phyloP scores from a whole-genome alignment of 768 basidiomycete species.

The Rhodotorula kratochvilovae region DNA sequence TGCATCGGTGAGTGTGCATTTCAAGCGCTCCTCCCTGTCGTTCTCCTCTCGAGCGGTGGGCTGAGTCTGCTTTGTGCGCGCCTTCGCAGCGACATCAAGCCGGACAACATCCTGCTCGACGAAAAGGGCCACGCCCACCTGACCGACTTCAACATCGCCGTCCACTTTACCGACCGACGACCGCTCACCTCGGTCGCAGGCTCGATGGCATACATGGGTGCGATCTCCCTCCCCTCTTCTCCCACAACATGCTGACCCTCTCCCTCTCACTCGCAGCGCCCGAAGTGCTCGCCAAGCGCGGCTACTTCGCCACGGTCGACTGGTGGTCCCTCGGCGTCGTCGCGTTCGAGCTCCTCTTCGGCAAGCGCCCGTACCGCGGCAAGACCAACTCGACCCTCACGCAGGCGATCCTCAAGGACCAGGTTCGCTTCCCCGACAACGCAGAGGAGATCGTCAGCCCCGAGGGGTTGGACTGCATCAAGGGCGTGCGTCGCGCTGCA shows the following conservation, averaged over 20 bases:
- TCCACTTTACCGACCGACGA: conserved; percentile 87
- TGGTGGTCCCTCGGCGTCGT: conserved; percentile 95
- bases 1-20: conserved; percentile 70
- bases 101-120: conserved; percentile 93
- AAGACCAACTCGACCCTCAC: conserved; percentile 89
- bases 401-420: conserved; percentile 82
- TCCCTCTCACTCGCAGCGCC: conserved; percentile 55
- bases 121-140: conserved; percentile 90
- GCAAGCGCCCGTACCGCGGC: conserved; percentile 79
- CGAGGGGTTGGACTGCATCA: conserved; percentile 70
- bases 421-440: conserved; percentile 86
- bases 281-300: conserved; percentile 86
- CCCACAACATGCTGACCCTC: neutral
- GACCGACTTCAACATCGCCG: conserved; percentile 98
- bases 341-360: conserved; percentile 87
- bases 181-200: conserved; percentile 90
- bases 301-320: conserved; percentile 90
- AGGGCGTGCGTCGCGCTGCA: conserved; percentile 58
- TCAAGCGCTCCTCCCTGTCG: too few relatives aligned
- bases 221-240: conserved; percentile 35
- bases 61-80: too few relatives aligned
- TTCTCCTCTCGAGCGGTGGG: neutral
- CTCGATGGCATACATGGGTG: conserved; percentile 98
- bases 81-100: conserved; percentile 75
- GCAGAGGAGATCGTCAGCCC: conserved; percentile 66